These are phyloP conservation scores for Withania somnifera DNA, from an alignment of 305 asterid genomes.

Conservation along the genomic window DNA sequence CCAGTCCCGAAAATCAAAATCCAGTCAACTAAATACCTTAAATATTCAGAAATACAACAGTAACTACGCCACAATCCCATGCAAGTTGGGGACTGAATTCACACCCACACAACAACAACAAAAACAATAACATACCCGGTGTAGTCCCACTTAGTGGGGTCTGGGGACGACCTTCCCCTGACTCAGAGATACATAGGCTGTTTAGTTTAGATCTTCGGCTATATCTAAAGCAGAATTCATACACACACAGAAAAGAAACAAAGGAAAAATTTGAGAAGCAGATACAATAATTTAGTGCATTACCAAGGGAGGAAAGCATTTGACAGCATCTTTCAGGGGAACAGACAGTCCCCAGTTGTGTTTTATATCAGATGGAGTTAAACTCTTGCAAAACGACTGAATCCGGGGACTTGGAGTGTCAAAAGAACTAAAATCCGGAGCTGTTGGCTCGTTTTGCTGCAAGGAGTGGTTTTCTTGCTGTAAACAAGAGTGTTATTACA, in stretches of 20 bases:
- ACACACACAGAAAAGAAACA: not conserved
- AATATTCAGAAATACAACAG: not conserved
- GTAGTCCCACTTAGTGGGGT: not conserved
- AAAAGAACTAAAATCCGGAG: not conserved
- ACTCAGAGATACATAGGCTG: not conserved
- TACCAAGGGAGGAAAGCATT: slow-evolving; percentile 2
- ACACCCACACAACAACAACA: not conserved
- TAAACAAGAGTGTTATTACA: not conserved
- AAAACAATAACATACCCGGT: not conserved
- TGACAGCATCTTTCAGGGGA: not conserved
- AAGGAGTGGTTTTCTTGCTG: not conserved
- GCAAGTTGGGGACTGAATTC: not conserved
- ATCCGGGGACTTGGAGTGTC: not conserved
- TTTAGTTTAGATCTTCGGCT: accelerated
- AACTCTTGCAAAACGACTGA: not conserved
- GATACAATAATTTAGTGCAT: not conserved
- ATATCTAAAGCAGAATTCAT: not conserved
- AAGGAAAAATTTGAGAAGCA: not conserved
- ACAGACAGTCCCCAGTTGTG: not conserved
- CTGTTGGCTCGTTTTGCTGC: not conserved
- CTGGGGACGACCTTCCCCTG: not conserved
- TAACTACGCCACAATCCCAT: not conserved
- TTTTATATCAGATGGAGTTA: not conserved
- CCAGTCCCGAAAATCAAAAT: not conserved
- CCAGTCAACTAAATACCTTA: not conserved